Conservation (phyloP, 1,284 basidiomycete genomes). For the Naganishia sp. region DNA sequence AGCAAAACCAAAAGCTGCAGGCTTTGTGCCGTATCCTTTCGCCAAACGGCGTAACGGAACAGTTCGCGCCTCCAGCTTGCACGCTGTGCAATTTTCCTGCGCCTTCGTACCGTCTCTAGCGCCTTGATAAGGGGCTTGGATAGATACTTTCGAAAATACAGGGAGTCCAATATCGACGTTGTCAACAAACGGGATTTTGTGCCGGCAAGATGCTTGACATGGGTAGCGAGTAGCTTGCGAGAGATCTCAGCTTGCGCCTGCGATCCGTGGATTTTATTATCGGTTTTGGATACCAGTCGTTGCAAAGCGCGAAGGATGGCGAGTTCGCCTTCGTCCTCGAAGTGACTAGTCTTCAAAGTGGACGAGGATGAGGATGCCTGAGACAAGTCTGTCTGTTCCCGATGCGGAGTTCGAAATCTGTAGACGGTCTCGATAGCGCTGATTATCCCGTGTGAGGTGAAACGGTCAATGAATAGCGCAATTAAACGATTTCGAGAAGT, state of each 20-base stretch:
- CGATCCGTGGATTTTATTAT: neutral
- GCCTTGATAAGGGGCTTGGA: conserved; percentile 23
- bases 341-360: neutral
- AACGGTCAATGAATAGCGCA: conserved; percentile 20
- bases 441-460: conserved; percentile 18
- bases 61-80: conserved; percentile 12
- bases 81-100: conserved; percentile 3
- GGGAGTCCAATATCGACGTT: conserved; percentile 6
- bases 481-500: conserved; percentile 11
- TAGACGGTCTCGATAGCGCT: conserved; percentile 21
- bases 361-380: neutral
- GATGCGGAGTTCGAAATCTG: neutral
- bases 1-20: neutral
- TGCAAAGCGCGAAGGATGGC: conserved; percentile 21
- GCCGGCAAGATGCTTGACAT: conserved; percentile 16
- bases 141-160: conserved; percentile 19
- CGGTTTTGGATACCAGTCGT: conserved; percentile 13
- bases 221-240: conserved; percentile 7
- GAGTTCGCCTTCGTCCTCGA: conserved; percentile 21
- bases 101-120: conserved; percentile 12
- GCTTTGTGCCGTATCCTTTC: neutral
- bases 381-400: too few species aligned
- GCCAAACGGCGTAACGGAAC: conserved; percentile 12
- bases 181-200: conserved; percentile 12
- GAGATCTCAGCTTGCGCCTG: conserved; percentile 1